Base-by-base conservation (phyloP, 306 rosid species). In the Aeschynomene evenia region DNA sequence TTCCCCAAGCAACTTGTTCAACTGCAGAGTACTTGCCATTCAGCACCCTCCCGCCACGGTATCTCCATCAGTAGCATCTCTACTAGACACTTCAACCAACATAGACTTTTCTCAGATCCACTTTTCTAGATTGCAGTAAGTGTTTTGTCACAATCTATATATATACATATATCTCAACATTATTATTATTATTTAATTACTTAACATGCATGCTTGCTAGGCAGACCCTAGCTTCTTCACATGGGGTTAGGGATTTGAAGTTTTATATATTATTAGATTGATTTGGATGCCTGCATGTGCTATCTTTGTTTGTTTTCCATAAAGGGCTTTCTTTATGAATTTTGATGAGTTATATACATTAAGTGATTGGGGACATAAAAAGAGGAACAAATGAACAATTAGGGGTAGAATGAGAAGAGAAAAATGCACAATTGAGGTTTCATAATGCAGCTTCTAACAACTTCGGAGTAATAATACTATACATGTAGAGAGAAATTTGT, bases 11-110 rank as follows among this genome's bases (percentile, higher is more conserved):
- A 78, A 69, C 37, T 79, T 21, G 61, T 79, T 93, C 75, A 88
- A 80, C 61, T 93, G 97, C 85, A 90, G 91, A 79, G 86, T 93
- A 40, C 80, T 93, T 56, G 98, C 90, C 55, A 83, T 92, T 76
- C 90, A 67, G 3, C 70, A 77, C 33, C 76, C 85, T 21, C 56
- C 56, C 60, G 57, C 76, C 58, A 68, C 24, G 70, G 45, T 74
- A 26, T 75, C 71, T 58, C n/a, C n/a, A n/a, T n/a, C n/a, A n/a
- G 50, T 77, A 58, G 67, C 57, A 19, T 65, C 75, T 22, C 73
- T 70, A 3, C 54, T 82, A n/a, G 83, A 85, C 76, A 50, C 77
- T 65, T 85, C 96, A 75, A 79, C 81, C 77, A 87, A 66, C 85
- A 23, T 93, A 82, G 97, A 88, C 85, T 87, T 90, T 77, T 90